Evolutionary conservation across 2,329 filamentous ascomycete genomes (phyloP), one percentile per base, ranked within the genome.

Genomic region (Clarireedia hainanense): DNA sequence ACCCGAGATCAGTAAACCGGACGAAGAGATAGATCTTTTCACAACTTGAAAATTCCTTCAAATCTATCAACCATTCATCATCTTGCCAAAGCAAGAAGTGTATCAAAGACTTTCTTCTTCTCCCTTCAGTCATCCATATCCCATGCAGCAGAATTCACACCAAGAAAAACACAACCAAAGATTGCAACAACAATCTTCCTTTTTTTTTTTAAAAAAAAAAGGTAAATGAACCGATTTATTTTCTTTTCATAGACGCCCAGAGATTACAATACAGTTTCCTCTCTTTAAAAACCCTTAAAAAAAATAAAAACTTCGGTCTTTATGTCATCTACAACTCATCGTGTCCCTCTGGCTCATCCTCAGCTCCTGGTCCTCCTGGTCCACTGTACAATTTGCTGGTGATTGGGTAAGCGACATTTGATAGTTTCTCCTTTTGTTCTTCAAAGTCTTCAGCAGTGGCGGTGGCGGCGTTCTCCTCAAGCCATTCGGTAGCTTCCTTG

Each of bases 371-470:
- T 64, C 80, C 85, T 66, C 82, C 84, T 68, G 80, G 78, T 66
- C 79, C 74, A 65, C 73, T 77, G 80, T 96, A 96, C 69, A 96
- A 82, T 85, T 99, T 99, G 79, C 89, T 95, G 68, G 94, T 99
- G 77, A 99, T 99, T 65, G 94, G 94, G 79, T 97, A 96, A 54
- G 94, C 94, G 63, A 96, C 89, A 74, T 88, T 88, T 68, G 89
- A 95, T 65, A 99, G 83, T 83, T 96, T 96, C 88, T 99, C 92
- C 81, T 95, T 96, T 81, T 97, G 92, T 84, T 99, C 94, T 76
- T 96, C 91, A 68, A 97, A 96, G 79, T 97, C 94, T 79, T 96
- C 92, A 58, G 90, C 80, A 65, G 80, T 83, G 62, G 94, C 94
- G 52, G 87, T 86, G 64, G 86, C 84, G 64, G 83, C 89, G 76